Conservation (phyloP, 495 filamentous ascomycete species). For the Penicillium desertorum region DNA sequence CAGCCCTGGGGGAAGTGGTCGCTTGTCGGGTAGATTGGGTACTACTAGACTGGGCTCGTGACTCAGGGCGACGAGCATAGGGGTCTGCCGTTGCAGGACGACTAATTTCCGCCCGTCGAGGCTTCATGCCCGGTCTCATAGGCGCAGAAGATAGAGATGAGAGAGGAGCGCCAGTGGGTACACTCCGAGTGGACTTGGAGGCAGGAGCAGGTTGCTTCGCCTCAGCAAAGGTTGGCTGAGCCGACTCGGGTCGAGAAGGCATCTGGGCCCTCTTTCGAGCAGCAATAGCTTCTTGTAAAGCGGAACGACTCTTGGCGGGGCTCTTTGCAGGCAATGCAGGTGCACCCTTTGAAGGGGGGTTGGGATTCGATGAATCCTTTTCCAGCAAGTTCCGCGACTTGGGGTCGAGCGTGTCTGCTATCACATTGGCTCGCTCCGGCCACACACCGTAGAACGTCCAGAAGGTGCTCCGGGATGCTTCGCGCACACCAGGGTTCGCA, state of each 20-base stretch:
- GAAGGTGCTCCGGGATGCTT: constrained; percentile 78
- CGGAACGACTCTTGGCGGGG: constrained; percentile 40
- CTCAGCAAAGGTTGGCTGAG: constrained; percentile 56
- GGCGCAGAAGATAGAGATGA: constrained; percentile 59
- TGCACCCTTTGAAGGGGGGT: constrained; percentile 46
- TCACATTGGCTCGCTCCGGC: constrained; percentile 71
- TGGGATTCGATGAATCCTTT: constrained; percentile 78
- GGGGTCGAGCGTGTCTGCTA: constrained; percentile 71
- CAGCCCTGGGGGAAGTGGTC: constrained; percentile 43
- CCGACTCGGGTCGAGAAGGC: constrained; percentile 71
- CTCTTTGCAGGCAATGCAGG: constrained; percentile 46
- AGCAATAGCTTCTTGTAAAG: constrained; percentile 75
- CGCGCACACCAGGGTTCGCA: constrained; percentile 81
- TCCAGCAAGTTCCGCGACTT: constrained; percentile 73
- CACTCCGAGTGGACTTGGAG: constrained; percentile 31
- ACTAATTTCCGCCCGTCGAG: constrained; percentile 48
- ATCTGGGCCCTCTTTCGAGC: constrained; percentile 71
- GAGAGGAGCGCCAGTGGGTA: constrained; percentile 34
- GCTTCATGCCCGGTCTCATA: constrained; percentile 52
- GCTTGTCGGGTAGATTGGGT: constrained; percentile 37
- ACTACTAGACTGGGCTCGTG: constrained; percentile 17
- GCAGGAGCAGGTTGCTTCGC: constrained; percentile 44
- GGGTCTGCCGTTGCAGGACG: constrained; percentile 61
- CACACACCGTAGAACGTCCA: constrained; percentile 78
- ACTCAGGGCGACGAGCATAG: constrained; percentile 45